Base-by-base conservation (phyloP, 495 filamentous ascomycete species). In the Terfezia claveryi region DNA sequence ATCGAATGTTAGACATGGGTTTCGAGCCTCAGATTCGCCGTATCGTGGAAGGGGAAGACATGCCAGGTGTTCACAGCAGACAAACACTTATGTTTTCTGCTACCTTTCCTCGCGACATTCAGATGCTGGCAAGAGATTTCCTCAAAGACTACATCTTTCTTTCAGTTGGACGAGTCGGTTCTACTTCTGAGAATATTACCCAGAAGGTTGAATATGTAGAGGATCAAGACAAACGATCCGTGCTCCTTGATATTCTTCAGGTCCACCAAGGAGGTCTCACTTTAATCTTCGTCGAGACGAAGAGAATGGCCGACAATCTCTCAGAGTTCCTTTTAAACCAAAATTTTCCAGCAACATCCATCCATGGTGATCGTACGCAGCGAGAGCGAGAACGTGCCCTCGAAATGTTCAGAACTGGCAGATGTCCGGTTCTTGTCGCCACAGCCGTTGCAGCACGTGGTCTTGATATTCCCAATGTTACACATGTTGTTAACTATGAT, bases 1-100 rank as follows among this genome's bases (percentile, higher is more conserved):
- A 98, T 74, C 92, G 92, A 69, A 96, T 98, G 91, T 73, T 98
- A 76, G 91, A 98, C 74, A 96, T 98, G 91, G 91, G 91, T 83
- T 98, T 98, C 76, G 91, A 98, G 75, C 91, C 91, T 63, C 91
- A 98, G 71, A 95, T 98, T 68, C 88, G 91, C 60, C 83, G 91
- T 61, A 96, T 98, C 62, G 88, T 98, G 23, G 88, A 98, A 70
- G 85, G 84, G 58, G 91, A 94, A 71, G 91, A 98, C 66, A 95
- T 96, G 91, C 91, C 92, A 38, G 70, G 72, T 50, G 85, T 87
- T 58, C 73, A 83, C 56, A 71, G 75, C 62, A 87, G 92, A 64
- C 92, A 96, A 70, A 94, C 91, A 46, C 88, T 98, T 73, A 98
- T 98, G 91, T 98, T 98, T 69, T 96, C 88, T 23, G 89, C 89